Evolutionary conservation across 1,284 basidiomycete species (phyloP).

Genomic region (Abortiporus biennis): DNA sequence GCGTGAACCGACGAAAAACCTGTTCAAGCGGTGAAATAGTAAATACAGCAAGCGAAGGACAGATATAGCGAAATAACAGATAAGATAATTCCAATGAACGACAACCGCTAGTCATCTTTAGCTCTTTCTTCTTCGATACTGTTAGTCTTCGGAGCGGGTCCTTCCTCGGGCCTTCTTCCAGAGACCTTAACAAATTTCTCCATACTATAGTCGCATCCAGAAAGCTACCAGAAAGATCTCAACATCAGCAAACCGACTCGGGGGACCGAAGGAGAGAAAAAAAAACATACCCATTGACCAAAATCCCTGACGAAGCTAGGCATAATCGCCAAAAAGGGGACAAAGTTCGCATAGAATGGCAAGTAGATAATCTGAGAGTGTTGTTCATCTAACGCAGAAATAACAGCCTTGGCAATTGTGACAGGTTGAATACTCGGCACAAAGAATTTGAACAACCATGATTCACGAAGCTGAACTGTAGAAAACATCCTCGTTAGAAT

Average conservation of each 20-base stretch:
- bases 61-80: no score
- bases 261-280: slow-evolving; percentile 1
- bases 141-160: slow-evolving; percentile 14
- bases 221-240: slow-evolving; percentile 28
- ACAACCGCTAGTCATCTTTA: no score
- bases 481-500: slow-evolving; percentile 73
- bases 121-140: background rate
- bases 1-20: no score
- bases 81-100: no score
- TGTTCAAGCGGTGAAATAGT: no score
- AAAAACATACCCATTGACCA: slow-evolving; percentile 55
- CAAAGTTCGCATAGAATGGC: slow-evolving; percentile 68
- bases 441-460: slow-evolving; percentile 60
- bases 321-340: slow-evolving; percentile 47
- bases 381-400: slow-evolving; percentile 71
- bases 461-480: slow-evolving; percentile 43
- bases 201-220: slow-evolving; percentile 23
- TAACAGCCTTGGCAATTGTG: slow-evolving; percentile 74
- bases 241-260: background rate
- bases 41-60: no score
- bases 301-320: slow-evolving; percentile 72
- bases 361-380: slow-evolving; percentile 66
- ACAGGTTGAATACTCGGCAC: slow-evolving; percentile 70
- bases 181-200: slow-evolving; percentile 39
- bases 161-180: slow-evolving; percentile 38